Evolutionary conservation across 441 rosid genomes (phyloP).

Genomic region (Pelargonium fulgidum): DNA sequence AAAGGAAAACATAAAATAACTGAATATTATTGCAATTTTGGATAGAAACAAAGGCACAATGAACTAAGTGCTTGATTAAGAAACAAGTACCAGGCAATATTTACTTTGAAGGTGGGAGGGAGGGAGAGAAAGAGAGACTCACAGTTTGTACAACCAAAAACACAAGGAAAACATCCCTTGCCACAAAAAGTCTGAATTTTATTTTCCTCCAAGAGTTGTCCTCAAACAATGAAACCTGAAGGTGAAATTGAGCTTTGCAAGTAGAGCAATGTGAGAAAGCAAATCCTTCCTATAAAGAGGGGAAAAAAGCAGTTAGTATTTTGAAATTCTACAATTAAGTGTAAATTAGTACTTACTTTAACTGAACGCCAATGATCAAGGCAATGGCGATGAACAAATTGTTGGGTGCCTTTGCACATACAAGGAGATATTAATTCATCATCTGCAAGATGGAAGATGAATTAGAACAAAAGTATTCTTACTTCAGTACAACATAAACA

Average conservation of each 20-base stretch:
- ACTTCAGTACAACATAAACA: background rate
- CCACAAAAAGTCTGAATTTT: conserved; percentile 87
- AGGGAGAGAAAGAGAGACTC: conserved; percentile 15
- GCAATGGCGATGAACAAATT: conserved; percentile 90
- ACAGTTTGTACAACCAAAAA: conserved; percentile 40
- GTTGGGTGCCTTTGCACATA: conserved; percentile 98
- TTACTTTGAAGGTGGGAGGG: background rate
- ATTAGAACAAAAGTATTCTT: conserved; percentile 5
- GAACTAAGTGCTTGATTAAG: background rate
- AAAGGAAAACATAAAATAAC: background rate
- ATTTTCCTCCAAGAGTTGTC: conserved; percentile 82
- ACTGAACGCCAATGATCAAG: conserved; percentile 98
- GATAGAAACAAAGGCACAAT: no score
- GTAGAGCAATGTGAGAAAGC: conserved; percentile 91
- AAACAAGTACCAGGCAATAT: background rate
- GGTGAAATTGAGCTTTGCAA: conserved; percentile 88
- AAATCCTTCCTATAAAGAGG: conserved; percentile 67
- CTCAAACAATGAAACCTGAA: conserved; percentile 60
- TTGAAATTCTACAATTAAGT: background rate
- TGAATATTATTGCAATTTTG: no score
- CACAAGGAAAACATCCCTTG: conserved; percentile 85
- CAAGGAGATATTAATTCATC: conserved; percentile 97
- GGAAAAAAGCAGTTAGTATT: background rate
- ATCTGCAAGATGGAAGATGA: conserved; percentile 29
- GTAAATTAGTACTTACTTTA: conserved; percentile 35